These are phyloP conservation scores for Xerocomus minutiporus DNA, from an alignment of 1,284 basidiomycete species.

Conservation along the genomic window DNA sequence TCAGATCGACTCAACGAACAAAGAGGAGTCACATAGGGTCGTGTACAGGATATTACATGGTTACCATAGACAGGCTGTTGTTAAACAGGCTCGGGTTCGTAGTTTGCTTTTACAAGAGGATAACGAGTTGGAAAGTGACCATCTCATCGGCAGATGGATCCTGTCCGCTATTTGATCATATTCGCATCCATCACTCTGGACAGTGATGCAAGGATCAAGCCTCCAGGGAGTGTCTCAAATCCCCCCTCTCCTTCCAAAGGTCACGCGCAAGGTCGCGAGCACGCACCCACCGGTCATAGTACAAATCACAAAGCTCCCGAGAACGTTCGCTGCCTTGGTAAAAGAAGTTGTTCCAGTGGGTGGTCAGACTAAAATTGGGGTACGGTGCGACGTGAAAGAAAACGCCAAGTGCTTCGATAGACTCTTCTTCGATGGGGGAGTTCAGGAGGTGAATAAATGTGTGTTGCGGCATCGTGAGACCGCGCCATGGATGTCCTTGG, in stretches of 20 bases:
- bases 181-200: background rate
- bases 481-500: constrained; percentile 13
- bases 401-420: constrained; percentile 12
- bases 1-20: too few species aligned
- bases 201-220: background rate
- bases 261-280: background rate
- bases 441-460: constrained; percentile 1
- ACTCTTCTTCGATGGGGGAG: constrained; percentile 11
- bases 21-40: too few species aligned
- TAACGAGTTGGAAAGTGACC: too few species aligned
- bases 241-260: constrained; percentile 5
- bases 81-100: too few species aligned
- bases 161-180: too few species aligned
- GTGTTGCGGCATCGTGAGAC: constrained; percentile 1
- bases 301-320: background rate
- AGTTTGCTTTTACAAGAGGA: too few species aligned
- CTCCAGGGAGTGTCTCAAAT: constrained; percentile 7
- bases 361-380: constrained; percentile 1
- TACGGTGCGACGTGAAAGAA: constrained; percentile 15
- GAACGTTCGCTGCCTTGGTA: background rate
- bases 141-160: background rate
- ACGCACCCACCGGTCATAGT: constrained; percentile 7
- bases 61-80: too few species aligned
- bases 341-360: background rate
- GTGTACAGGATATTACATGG: too few species aligned